phyloP scores from a whole-genome alignment of 352 stramenopile genomes.

The Globisporangium paddicum region DNA sequence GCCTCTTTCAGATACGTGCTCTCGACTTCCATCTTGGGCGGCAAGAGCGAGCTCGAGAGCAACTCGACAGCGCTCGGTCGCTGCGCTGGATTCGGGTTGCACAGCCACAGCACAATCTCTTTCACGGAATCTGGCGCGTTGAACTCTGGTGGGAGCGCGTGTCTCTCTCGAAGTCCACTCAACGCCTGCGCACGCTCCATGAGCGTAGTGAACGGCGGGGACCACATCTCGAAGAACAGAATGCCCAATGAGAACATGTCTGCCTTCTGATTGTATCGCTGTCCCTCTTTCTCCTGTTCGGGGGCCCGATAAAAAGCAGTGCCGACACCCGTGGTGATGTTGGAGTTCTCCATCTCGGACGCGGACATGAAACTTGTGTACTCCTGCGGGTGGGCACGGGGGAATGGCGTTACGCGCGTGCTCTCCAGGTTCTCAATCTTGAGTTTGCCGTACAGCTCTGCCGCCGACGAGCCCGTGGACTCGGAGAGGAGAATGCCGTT shows the following conservation, averaged over 20 bases:
- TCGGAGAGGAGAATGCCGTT: conserved; percentile 33
- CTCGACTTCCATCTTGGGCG: conserved; percentile 83
- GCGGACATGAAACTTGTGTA: conserved; percentile 51
- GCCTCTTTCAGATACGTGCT: conserved; percentile 78
- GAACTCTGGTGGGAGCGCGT: conserved; percentile 49
- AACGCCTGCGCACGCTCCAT: conserved; percentile 87
- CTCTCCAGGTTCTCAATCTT: conserved; percentile 70
- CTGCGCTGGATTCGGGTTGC: conserved; percentile 63
- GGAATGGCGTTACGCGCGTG: conserved; percentile 29
- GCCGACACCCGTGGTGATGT: conserved; percentile 92
- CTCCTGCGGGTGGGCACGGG: conserved; percentile 14
- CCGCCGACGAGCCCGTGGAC: conserved; percentile 59
- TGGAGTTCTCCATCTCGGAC: conserved; percentile 37
- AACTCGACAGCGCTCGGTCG: conserved; percentile 73
- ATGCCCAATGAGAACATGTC: conserved; percentile 96
- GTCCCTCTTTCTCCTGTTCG: conserved; percentile 88
- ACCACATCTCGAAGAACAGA: conserved; percentile 96
- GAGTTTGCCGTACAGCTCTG: conserved; percentile 61
- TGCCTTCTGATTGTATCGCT: conserved; percentile 87
- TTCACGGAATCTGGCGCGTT: conserved; percentile 77
- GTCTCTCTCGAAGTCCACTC: conserved; percentile 65
- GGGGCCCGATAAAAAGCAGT: conserved; percentile 95
- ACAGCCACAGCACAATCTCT: conserved; percentile 86
- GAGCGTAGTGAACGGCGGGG: conserved; percentile 86
- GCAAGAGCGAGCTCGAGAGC: conserved; percentile 58